Evolutionary conservation across 83 land plant genomes (phyloP).

Genomic region (Thuja plicata): DNA sequence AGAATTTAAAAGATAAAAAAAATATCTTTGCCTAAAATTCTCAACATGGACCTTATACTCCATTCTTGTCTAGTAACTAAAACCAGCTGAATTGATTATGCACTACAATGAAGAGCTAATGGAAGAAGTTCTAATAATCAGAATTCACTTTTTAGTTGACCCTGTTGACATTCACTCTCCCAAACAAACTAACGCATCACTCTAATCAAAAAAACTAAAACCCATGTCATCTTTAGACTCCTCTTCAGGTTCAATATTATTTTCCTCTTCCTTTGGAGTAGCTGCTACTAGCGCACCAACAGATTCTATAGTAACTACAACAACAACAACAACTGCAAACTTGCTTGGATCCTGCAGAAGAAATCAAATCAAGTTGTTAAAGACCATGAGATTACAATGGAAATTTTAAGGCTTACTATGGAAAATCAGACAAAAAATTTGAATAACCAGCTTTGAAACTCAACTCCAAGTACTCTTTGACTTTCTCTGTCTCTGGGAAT

Average conservation of each 20-base stretch:
- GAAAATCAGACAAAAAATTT: not conserved
- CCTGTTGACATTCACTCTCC: not conserved
- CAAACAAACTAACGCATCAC: not conserved
- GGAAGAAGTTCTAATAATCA: not conserved
- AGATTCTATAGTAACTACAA: slow-evolving; percentile 36
- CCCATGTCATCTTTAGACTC: slow-evolving; percentile 95
- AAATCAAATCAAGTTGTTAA: not conserved
- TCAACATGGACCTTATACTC: not conserved
- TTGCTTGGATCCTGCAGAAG: slow-evolving; percentile 79
- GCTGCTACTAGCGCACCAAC: slow-evolving; percentile 50
- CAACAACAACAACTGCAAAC: slow-evolving; percentile 77
- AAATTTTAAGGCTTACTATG: not conserved
- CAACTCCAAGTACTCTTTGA: slow-evolving; percentile 77
- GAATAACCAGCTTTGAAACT: not conserved
- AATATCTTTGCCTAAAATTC: not conserved
- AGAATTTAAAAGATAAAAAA: not conserved
- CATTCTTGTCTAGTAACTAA: not conserved
- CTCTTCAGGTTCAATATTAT: slow-evolving; percentile 72
- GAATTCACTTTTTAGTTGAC: not conserved
- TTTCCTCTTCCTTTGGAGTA: slow-evolving; percentile 48
- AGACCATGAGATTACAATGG: not conserved
- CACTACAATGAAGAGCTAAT: not conserved
- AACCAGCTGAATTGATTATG: not conserved
- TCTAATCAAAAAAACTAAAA: slow-evolving; percentile 81
- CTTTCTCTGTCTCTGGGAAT: slow-evolving; percentile 73